These are phyloP conservation scores for Hypoxylon sp. DNA, from an alignment of 2,329 filamentous ascomycete species.

Conservation along the genomic window DNA sequence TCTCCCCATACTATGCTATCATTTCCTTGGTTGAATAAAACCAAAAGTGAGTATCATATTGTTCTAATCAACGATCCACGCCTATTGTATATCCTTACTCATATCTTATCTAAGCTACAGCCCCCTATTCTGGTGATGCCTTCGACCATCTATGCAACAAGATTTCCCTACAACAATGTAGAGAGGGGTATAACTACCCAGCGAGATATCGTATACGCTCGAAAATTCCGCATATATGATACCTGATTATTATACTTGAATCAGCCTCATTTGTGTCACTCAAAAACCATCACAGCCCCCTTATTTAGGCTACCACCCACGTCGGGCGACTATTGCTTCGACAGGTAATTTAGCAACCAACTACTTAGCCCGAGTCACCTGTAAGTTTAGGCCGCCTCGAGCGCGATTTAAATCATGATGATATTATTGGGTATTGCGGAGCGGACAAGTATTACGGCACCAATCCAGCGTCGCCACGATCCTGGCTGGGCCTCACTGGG, in stretches of 20 bases:
- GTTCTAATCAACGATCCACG: background rate
- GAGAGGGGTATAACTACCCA: background rate
- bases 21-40: background rate
- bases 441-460: slow-evolving; percentile 9
- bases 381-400: background rate
- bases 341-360: background rate
- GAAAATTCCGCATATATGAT: background rate
- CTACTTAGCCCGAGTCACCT: background rate
- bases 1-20: background rate
- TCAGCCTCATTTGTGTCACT: background rate
- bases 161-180: background rate
- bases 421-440: slow-evolving; percentile 12
- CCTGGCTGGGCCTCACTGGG: slow-evolving; percentile 2
- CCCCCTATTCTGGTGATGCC: background rate
- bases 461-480: slow-evolving; percentile 21
- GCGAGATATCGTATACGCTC: background rate
- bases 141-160: background rate
- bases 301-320: background rate
- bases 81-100: background rate
- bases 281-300: background rate
- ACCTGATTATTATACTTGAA: background rate
- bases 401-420: background rate
- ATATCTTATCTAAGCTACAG: slow-evolving; percentile 3
- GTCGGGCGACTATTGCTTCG: background rate
- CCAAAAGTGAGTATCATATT: background rate